Base-by-base conservation (phyloP, 2,329 filamentous ascomycete species). In the Botrytis fragariae region DNA sequence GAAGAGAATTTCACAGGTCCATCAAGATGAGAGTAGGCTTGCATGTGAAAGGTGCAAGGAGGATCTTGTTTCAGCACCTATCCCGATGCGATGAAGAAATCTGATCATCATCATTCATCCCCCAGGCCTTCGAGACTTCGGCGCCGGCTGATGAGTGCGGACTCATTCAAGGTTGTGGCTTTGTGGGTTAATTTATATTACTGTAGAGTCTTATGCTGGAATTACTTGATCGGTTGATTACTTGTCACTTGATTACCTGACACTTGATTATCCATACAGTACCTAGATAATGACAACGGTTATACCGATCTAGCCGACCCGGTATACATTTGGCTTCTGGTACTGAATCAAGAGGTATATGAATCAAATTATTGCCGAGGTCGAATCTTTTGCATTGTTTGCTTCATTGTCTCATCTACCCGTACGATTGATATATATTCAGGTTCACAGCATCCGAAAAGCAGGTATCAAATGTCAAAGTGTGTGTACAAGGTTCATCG, bases 381-480 rank as follows among this genome's bases (percentile, higher is more conserved):
- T 71, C 68, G 42, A 63, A 45, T 14, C n/a, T n/a, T 70, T 22
- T 14, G 57, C 9, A 32, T 48, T 22, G 44, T 39, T 45, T 62
- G 57, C 44, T 63, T 63, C 57, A 54, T 37, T 71, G 69, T 71
- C 59, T 71, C 59, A 64, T 45, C 69, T 51, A 62, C 59, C 42
- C 69, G 39, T 51, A 37, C 20, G 42, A 39, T 71, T 32, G 45
- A 37, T 42, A 22, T 18, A 32, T 10, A 54, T 57, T 42, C 48
- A 57, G 35, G 10, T 57, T 42, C 48, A 57, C 48, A 20, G 25
- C 37, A 20, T 57, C 65, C 16, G 29, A 68, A 42, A 57, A 51
- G 25, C 35, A 68, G 48, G 29, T 57, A 68, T 57, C 48, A 59
- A 44, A 44, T 35, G 16, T 72, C 42, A 65, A 48, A 59, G n/a